phyloP scores from a whole-genome alignment of 2,329 filamentous ascomycete species.

The Diplodia intermedia region DNA sequence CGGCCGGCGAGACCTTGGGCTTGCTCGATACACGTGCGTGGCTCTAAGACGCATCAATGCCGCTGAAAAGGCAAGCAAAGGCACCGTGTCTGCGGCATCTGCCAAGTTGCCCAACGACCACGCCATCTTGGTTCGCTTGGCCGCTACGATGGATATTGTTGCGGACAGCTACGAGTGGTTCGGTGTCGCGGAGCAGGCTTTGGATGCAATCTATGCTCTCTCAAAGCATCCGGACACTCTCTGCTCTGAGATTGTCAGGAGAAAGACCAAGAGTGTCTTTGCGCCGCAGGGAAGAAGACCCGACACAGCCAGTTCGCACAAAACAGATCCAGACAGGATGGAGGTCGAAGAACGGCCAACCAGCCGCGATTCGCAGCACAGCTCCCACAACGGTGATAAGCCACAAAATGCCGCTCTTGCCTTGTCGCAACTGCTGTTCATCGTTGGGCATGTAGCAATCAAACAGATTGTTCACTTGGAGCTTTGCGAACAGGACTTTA shows the following conservation, averaged over 20 bases:
- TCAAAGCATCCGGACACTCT: constrained; percentile 93
- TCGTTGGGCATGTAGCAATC: constrained; percentile 95
- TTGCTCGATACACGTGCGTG: constrained; percentile 95
- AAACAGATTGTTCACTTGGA: constrained; percentile 99
- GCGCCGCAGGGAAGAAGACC: constrained; percentile 52
- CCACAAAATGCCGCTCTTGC: constrained; percentile 74
- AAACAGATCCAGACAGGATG: constrained; percentile 27
- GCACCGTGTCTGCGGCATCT: constrained; percentile 58
- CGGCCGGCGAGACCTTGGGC: constrained; percentile 80
- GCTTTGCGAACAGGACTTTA: constrained; percentile 97
- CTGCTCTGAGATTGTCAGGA: constrained; percentile 86
- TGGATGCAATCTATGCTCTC: constrained; percentile 91
- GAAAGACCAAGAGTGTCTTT: constrained; percentile 87
- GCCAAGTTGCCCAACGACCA: constrained; percentile 85
- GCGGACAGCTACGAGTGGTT: constrained; percentile 93
- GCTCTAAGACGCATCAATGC: constrained; percentile 91
- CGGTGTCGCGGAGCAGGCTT: constrained; percentile 93
- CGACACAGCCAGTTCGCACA: constrained; percentile 10
- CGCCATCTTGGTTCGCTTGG: constrained; percentile 80
- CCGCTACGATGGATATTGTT: constrained; percentile 81
- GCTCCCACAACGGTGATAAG: constrained; percentile 40
- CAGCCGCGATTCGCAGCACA: constrained; percentile 26
- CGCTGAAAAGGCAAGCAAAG: constrained; percentile 76
- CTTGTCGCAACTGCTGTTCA: constrained; percentile 89
- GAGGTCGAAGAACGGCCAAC: constrained; percentile 36